These are phyloP conservation scores for Ampelocalamus luodianensis DNA, from an alignment of 176 grass and related monocot genomes.

Conservation along the genomic window DNA sequence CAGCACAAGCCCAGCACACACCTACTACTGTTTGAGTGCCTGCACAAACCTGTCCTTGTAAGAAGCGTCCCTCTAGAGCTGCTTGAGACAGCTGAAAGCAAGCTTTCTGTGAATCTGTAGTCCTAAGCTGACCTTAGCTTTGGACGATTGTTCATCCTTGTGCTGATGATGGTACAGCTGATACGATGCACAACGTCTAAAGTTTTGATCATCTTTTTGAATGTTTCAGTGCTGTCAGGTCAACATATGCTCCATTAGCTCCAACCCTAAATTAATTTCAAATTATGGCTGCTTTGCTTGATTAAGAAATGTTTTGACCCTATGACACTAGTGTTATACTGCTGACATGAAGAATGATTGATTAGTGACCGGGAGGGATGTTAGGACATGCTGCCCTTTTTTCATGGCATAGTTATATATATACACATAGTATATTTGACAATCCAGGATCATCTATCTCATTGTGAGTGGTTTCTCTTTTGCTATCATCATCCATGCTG, in stretches of 20 bases:
- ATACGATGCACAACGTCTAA: conserved; percentile 16
- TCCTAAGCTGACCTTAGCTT: conserved; percentile 47
- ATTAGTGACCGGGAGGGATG: background rate
- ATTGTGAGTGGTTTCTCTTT: conserved; percentile 22
- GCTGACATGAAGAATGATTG: conserved; percentile 8
- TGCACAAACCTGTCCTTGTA: conserved; percentile 34
- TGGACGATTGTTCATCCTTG: conserved; percentile 40
- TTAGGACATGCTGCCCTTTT: conserved; percentile 48
- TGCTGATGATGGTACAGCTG: conserved; percentile 32
- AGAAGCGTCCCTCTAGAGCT: conserved; percentile 41
- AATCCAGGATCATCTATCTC: conserved; percentile 17
- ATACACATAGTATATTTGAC: background rate
- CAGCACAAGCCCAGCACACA: conserved; percentile 23
- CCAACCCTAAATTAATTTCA: background rate
- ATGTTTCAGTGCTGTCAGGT: conserved; percentile 35
- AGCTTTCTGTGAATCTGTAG: conserved; percentile 12
- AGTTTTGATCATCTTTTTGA: conserved; percentile 31
- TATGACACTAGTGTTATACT: background rate
- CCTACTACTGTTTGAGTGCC: conserved; percentile 31
- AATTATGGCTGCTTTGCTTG: conserved; percentile 28
- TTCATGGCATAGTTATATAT: background rate
- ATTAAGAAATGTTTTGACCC: conserved; percentile 43
- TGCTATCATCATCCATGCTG: conserved; percentile 33
- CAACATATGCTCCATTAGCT: conserved; percentile 20
- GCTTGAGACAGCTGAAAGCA: conserved; percentile 42